Percentiles rank a stretch among this genome's conserved stretches.
Conservation (phyloP, 805 yeast species). For the Candida hungchunana region DNA sequence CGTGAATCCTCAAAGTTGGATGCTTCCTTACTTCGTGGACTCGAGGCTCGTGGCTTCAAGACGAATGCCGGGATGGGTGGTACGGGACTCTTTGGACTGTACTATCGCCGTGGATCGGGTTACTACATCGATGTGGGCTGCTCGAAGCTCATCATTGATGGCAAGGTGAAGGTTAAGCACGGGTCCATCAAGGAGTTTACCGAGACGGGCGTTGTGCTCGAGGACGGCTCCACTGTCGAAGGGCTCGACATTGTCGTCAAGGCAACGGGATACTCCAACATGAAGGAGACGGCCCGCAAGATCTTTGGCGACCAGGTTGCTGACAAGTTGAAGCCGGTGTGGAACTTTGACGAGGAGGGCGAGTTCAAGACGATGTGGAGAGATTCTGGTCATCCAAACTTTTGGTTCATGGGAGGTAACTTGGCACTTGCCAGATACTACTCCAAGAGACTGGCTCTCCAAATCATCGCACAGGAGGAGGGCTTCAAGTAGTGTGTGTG, state of each 20-base stretch:
- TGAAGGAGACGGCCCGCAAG: conserved; percentile 37
- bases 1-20: conserved; percentile 32
- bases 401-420: conserved; percentile 41
- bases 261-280: conserved; percentile 42
- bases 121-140: conserved; percentile 45
- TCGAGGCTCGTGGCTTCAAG: conserved; percentile 35
- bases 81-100: conserved; percentile 38
- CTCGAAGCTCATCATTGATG: conserved; percentile 36
- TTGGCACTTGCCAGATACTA: conserved; percentile 35
- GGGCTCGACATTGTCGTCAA: conserved; percentile 37
- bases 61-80: conserved; percentile 40
- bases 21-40: conserved; percentile 29
- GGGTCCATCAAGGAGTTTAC: conserved; percentile 34
- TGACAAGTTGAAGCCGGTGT: conserved; percentile 33
- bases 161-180: conserved; percentile 35
- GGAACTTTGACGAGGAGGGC: conserved; percentile 43
- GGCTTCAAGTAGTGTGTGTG: conserved; percentile 24
- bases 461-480: conserved; percentile 34
- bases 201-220: conserved; percentile 35
- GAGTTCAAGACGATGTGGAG: conserved; percentile 37
- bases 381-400: conserved; percentile 36
- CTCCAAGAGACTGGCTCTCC: conserved; percentile 38
- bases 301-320: conserved; percentile 36
- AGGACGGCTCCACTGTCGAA: conserved; percentile 35
- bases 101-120: conserved; percentile 41